Percentiles rank a stretch among this genome's conserved stretches.
Conservation (phyloP, 2,329 filamentous ascomycete genomes). For the Fusarium equiseti region DNA sequence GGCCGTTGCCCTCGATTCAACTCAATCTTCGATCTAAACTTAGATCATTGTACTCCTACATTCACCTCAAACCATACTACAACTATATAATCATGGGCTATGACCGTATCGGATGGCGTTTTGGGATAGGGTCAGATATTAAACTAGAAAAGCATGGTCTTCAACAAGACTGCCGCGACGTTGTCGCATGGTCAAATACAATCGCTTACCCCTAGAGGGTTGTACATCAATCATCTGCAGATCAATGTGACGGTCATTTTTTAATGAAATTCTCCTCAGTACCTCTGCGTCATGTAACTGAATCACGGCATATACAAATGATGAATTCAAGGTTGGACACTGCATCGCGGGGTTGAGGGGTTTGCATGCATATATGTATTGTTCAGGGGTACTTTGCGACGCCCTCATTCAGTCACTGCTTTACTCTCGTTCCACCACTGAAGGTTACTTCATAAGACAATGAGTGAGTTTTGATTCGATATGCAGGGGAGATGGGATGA, state of each 20-base stretch:
- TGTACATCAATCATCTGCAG: conserved; percentile 14
- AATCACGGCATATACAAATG: conserved; percentile 12
- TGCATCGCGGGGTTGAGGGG: conserved; percentile 12
- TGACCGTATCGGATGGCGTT: conserved; percentile 46
- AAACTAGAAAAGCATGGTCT: conserved; percentile 49
- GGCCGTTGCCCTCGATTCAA: conserved; percentile 55
- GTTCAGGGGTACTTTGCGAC: conserved; percentile 5
- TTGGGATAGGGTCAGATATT: conserved; percentile 42
- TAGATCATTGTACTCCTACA: conserved; percentile 11
- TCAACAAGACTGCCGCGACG: conserved; percentile 46
- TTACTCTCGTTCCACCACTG: conserved; percentile 25
- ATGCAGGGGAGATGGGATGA: conserved; percentile 2
- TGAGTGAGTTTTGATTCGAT: not conserved
- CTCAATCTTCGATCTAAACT: conserved; percentile 40
- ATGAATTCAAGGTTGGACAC: conserved; percentile 5
- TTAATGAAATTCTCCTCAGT: conserved; percentile 6
- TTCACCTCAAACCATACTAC: conserved; percentile 26
- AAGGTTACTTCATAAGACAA: not conserved
- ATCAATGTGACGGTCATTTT: not conserved
- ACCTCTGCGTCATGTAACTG: conserved; percentile 8
- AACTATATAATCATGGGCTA: conserved; percentile 45
- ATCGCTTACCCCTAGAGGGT: conserved; percentile 20
- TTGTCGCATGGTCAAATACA: conserved; percentile 32
- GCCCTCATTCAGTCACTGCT: conserved; percentile 15
- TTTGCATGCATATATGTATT: not conserved